These are phyloP conservation scores for Ottelia alismoides DNA, from an alignment of 106 monocot genomes.

Conservation along the genomic window DNA sequence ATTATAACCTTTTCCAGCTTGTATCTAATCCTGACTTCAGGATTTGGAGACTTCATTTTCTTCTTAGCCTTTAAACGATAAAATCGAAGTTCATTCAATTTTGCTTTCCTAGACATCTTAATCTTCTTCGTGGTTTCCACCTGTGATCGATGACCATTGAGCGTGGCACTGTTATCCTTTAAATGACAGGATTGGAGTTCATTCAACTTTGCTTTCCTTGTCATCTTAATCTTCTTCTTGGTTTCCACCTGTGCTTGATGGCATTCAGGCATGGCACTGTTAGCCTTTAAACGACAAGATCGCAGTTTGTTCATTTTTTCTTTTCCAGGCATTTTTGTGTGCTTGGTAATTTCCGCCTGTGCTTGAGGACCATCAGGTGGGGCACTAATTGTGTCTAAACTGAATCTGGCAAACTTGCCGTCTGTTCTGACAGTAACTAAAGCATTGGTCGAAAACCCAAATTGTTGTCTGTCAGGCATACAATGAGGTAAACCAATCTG, in stretches of 20 bases:
- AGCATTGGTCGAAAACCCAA: too few species aligned
- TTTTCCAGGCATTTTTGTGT: slow-evolving; percentile 11
- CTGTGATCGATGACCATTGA: too few species aligned
- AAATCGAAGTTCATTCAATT: slow-evolving; percentile 74
- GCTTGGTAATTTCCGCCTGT: slow-evolving; percentile 16
- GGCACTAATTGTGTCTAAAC: slow-evolving; percentile 21
- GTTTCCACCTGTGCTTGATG: too few species aligned
- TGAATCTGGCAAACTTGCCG: slow-evolving; percentile 42
- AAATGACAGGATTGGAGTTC: slow-evolving; percentile 77
- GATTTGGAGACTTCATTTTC: slow-evolving; percentile 90
- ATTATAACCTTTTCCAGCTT: slow-evolving; percentile 72
- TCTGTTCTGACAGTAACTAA: slow-evolving; percentile 41
- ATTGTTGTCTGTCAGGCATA: too few species aligned
- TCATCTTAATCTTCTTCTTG: slow-evolving; percentile 16
- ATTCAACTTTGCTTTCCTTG: slow-evolving; percentile 41
- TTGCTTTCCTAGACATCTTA: slow-evolving; percentile 71
- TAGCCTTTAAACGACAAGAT: slow-evolving; percentile 83
- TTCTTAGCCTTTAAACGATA: slow-evolving; percentile 88
- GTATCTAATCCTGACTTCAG: slow-evolving; percentile 89
- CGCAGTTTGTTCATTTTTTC: slow-evolving; percentile 75
- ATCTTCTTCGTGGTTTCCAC: slow-evolving; percentile 13
- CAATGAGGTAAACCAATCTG: too few species aligned
- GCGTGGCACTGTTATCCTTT: slow-evolving; percentile 77
- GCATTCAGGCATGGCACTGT: too few species aligned
- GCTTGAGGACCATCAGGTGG: too few species aligned